Evolutionary conservation across 352 stramenopile genomes (phyloP), one percentile per base, ranked within the genome.

Genomic region (Pythium aphanidermatum): DNA sequence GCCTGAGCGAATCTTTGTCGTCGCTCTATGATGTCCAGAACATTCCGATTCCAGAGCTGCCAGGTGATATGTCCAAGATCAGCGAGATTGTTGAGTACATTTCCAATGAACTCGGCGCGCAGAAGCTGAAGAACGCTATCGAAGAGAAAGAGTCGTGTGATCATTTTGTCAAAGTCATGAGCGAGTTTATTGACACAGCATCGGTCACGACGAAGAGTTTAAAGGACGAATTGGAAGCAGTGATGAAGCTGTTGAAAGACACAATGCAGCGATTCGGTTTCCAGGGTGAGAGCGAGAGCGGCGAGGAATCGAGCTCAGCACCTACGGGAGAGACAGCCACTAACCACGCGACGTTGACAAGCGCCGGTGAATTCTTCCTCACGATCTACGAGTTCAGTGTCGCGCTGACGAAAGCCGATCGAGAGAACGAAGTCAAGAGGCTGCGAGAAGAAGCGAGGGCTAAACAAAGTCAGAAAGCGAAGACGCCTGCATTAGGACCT

Each of bases 301-400:
- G 66, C 2, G 59, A 68, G 0, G 63, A 74, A 14, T 51, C 64
- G 0, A 2, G 47, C 0, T 6, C 24, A 23, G 24, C 39, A 14
- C 12, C 42, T 10, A 21, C 46, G 19, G 20, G 42, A 23, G 45
- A 42, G 11, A 58, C 38, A 0, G 41, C 67, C 3, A 68, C 38
- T 23, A 52, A 37, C 51, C 43, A 60, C 29, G 36, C 70, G 13
- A 54, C 65, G 11, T 45, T 60, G 9, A 63, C 76, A 34, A 61
- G 70, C 3, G 74, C 75, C 4, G 58, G 67, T 0, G 73, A 82
- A 43, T 87, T 90, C 51, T 86, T 90, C 47, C 70, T 44, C 27
- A 76, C 59, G 1, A 74, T 90, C 35, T 85, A 90, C 47, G 77
- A 90, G 30, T 90, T 90, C 35, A 86, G 68, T n/a, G 68, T 83